phyloP scores from a whole-genome alignment of 371 early-diverging fungal genomes.

The Cokeromyces recurvatus region DNA sequence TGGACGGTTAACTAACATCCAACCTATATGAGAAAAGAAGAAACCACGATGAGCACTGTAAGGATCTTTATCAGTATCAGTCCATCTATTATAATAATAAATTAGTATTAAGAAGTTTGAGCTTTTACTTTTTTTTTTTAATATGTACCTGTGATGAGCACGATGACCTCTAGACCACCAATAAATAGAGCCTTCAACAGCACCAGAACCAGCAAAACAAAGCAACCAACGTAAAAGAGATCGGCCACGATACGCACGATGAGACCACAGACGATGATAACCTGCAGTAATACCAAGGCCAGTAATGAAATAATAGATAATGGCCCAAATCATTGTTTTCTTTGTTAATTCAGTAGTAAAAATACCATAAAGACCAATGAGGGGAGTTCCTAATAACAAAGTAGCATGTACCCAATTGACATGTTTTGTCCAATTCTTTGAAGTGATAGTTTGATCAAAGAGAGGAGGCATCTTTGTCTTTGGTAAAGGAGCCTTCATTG shows the following conservation, averaged over 20 bases:
- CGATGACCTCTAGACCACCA: slow-evolving; percentile 90
- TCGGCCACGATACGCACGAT: slow-evolving; percentile 70
- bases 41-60: slow-evolving; percentile 85
- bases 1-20: slow-evolving; percentile 85
- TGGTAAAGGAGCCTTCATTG: slow-evolving; percentile 40
- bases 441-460: slow-evolving; percentile 48
- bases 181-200: slow-evolving; percentile 77
- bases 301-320: slow-evolving; percentile 77
- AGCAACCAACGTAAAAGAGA: slow-evolving; percentile 54
- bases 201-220: slow-evolving; percentile 65
- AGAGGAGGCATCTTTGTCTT: slow-evolving; percentile 44
- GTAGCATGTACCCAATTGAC: slow-evolving; percentile 82
- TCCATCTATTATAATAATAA: slow-evolving; percentile 53
- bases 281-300: slow-evolving; percentile 93
- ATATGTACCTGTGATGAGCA: slow-evolving; percentile 94
- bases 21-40: slow-evolving; percentile 84
- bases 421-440: slow-evolving; percentile 48
- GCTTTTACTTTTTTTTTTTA: slow-evolving; percentile 46
- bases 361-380: slow-evolving; percentile 78
- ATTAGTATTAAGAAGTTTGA: neutral
- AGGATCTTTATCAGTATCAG: slow-evolving; percentile 90
- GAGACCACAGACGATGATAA: slow-evolving; percentile 82
- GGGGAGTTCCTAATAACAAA: slow-evolving; percentile 70
- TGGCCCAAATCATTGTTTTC: slow-evolving; percentile 73
- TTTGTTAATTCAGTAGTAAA: slow-evolving; percentile 59